Evolutionary conservation across 2,329 filamentous ascomycete species (phyloP), one percentile per base, ranked within the genome.

Genomic region (Lojkania enalia): DNA sequence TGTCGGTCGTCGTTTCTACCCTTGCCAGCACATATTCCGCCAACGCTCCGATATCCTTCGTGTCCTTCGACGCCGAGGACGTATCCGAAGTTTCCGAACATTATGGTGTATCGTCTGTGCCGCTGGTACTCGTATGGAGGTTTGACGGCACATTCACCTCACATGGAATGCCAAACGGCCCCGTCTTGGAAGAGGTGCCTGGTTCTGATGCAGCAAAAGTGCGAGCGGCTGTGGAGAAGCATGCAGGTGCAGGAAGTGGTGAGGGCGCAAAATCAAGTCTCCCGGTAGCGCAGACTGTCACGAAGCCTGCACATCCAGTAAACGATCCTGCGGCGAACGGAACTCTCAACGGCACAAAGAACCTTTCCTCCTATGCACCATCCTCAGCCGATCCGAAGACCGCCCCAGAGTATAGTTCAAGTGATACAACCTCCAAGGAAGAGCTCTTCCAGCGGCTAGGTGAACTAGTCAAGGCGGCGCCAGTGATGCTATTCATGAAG

Each of bases 401-500:
- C 1, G 75, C 76, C n/a, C 74, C 76, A 7, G 69, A 76, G 33
- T 71, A 70, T 55, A 72, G 67, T 35, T 64, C 69, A 5, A 77
- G 62, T 27, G 62, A 71, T 39, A 41, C 37, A 21, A 41, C 59
- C 14, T 68, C 80, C 38, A 92, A 92, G 74, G 89, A 96, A 69
- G 90, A 95, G 55, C 75, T 99, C 42, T 85, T 90, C 71, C 85
- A 87, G 69, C 81, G 92, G 21, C 77, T 99, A 27, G 80, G 74
- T 15, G 88, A 95, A 58, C 79, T 99, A 25, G 92, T 97, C 56
- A 95, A 92, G 75, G 94, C 94, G 4, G 92, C 94, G 21, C 90
- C 91, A 0, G 91, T 99, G 21, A 99, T 99, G 94, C 78, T 99
- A 20, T 99, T 99, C 73, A 96, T 96, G 90, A 96, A 96, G 76